phyloP scores from a whole-genome alignment of 2,329 filamentous ascomycete species.

The Zymoseptoria ardabiliae region DNA sequence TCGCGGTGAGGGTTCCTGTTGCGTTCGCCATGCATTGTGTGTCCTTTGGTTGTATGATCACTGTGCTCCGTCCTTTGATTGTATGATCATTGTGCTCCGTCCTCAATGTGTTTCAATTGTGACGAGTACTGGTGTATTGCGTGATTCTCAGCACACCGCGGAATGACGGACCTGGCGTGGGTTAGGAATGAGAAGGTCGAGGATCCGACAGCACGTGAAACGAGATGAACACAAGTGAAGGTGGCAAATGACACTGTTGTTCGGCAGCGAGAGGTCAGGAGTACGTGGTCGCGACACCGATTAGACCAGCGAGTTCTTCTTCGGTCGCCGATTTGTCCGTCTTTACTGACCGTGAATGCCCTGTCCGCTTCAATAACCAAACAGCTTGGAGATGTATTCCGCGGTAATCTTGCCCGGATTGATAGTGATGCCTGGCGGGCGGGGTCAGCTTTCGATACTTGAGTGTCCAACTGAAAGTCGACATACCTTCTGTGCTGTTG shows the following conservation, averaged over 20 bases:
- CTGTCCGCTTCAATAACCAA: background rate
- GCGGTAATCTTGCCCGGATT: constrained; percentile 18
- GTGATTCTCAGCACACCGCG: no score
- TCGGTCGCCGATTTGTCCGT: background rate
- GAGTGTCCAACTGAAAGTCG: background rate
- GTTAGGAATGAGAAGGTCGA: no score
- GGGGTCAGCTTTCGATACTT: background rate
- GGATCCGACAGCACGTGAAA: no score
- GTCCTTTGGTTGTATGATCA: background rate
- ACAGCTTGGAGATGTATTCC: constrained; percentile 5
- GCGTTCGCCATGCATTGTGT: background rate
- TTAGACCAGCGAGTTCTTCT: background rate
- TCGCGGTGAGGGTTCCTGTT: background rate
- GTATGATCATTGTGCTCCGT: no score
- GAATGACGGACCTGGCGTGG: no score
- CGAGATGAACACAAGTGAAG: no score
- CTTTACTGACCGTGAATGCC: background rate
- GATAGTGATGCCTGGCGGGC: constrained; percentile 12
- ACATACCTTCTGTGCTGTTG: constrained; percentile 8
- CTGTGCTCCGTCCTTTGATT: no score
- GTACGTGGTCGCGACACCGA: background rate
- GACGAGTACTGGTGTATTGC: no score
- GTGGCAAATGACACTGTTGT: background rate
- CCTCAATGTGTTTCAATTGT: no score
- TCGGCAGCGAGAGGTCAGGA: background rate